phyloP scores from a whole-genome alignment of 225 moss, liverwort and hornwort species.

The Rhytidiadelphus loreus region DNA sequence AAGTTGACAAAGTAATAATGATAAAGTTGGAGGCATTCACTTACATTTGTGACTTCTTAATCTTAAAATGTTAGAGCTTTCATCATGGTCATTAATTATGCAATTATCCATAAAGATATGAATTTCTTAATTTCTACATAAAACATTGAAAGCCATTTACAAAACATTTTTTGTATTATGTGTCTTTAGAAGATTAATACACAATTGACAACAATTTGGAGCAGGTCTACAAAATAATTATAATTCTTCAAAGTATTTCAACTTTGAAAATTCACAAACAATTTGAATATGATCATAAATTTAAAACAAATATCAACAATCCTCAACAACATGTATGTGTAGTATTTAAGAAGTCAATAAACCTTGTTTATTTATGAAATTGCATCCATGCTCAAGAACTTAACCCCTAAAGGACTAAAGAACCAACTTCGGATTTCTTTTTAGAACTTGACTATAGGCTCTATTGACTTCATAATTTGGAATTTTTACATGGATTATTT shows the following conservation, averaged over 20 bases:
- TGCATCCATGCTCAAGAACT: not conserved
- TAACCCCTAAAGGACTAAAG: not conserved
- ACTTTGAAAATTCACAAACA: not conserved
- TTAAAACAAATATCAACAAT: not conserved
- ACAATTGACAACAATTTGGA: not conserved
- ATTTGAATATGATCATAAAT: not conserved
- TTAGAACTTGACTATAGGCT: not conserved
- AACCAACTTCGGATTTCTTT: not conserved
- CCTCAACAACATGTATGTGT: not conserved
- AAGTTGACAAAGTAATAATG: not conserved
- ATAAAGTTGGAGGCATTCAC: not conserved
- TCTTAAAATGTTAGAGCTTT: not conserved
- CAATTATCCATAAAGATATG: not conserved
- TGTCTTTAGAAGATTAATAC: not conserved
- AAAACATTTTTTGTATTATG: not conserved
- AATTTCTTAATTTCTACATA: accelerated
- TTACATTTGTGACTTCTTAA: not conserved
- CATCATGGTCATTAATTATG: not conserved
- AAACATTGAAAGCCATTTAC: not conserved
- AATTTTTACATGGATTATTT: not conserved
- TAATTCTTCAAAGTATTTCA: not conserved
- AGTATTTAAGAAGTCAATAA: not conserved
- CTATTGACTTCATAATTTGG: not conserved
- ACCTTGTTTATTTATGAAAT: not conserved
- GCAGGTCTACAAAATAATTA: not conserved